Base-by-base conservation (phyloP, 257 asterid genomes). In the Mentha longifolia region DNA sequence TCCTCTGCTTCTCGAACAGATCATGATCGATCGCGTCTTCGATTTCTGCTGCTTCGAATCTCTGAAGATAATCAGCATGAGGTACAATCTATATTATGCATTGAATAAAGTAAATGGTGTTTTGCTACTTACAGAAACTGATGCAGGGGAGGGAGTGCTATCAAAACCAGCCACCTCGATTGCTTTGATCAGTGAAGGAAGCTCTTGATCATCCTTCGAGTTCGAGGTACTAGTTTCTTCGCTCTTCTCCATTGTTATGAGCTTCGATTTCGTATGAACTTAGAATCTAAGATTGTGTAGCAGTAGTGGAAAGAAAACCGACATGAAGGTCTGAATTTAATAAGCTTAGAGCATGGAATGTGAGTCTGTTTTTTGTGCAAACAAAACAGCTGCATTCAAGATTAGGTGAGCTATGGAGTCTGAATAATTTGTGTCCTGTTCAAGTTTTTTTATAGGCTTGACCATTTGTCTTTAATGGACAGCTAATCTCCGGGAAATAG, bases 121-220 rank as follows among this genome's bases (percentile, higher is more conserved):
- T 33, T 33, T 33, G 37, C 0, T 33, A 60, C 80, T 84, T 78
- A 84, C 88, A 14, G 79, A 72, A 54, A 19, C 42, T 41, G 81
- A 77, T 17, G 69, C n/a, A 5, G 35, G 37, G 9, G 15, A 15
- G 15, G 54, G 54, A 47, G 5, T 1, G 7, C 61, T 37, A 25
- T 85, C 95, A 47, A 87, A 87, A 50, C 90, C 96, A n/a, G 78
- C 63, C 2, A 84, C 86, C 67, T 84, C 47, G 10, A 87, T 88
- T 16, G 81, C 73, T 77, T 78, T 76, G 76, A 89, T 82, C 60
- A 87, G 78, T 0, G 86, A 62, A 43, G 94, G 96, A 64, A 84
- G 67, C 51, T 49, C 77, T 50, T 79, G 78, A 9, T 55, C 79
- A 19, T 65, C 80, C 7, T n/a, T n/a, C n/a, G n/a, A n/a, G n/a